Percentiles rank a stretch among this genome's conserved stretches.
Conservation (phyloP, 2,329 filamentous ascomycete genomes). For the Venturia oleaginea region DNA sequence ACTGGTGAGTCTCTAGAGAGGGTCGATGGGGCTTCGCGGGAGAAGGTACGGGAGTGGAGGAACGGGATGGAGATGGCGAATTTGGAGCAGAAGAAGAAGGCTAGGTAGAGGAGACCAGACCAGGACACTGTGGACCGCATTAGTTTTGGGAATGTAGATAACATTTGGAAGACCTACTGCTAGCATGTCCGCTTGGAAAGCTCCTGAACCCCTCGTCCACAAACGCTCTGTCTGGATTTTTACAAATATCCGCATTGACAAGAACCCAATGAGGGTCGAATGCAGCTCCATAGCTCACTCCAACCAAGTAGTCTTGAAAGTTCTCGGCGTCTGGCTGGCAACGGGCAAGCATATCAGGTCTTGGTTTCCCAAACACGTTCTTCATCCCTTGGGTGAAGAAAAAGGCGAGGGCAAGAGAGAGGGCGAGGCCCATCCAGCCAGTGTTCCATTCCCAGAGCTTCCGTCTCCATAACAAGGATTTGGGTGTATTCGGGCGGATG, state of each 20-base stretch:
- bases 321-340: conserved; percentile 61
- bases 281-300: background rate
- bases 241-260: conserved; percentile 70
- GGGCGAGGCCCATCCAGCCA: conserved; percentile 71
- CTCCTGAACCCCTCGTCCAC: conserved; percentile 76
- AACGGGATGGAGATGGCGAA: conserved; percentile 67
- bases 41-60: conserved; percentile 43
- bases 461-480: conserved; percentile 60
- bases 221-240: conserved; percentile 46
- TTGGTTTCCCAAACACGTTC: conserved; percentile 56
- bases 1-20: background rate
- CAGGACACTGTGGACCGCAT: conserved; percentile 48
- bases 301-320: background rate
- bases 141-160: background rate
- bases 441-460: conserved; percentile 89
- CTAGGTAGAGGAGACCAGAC: conserved; percentile 74
- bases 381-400: conserved; percentile 83
- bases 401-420: conserved; percentile 63
- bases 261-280: conserved; percentile 44
- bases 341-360: conserved; percentile 56
- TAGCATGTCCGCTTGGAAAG: conserved; percentile 71
- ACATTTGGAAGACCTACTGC: conserved; percentile 39
- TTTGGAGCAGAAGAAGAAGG: conserved; percentile 78
- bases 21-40: conserved; percentile 27
- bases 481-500: conserved; percentile 53